Evolutionary conservation across 768 basidiomycete species (phyloP).

Genomic region (Russula olivacea): DNA sequence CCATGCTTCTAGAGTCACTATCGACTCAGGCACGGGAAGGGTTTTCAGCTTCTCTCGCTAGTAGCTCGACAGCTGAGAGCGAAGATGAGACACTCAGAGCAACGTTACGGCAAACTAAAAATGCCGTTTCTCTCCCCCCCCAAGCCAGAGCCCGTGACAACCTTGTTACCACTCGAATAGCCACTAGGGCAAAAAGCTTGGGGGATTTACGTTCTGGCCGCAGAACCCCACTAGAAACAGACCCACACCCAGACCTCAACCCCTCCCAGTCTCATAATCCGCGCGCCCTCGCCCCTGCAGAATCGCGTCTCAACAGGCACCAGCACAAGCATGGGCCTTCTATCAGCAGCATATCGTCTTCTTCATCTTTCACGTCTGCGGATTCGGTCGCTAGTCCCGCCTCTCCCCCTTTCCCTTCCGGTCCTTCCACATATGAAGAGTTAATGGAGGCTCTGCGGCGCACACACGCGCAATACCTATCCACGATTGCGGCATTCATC

Average conservation of each 20-base stretch:
- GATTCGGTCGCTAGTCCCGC: conserved; percentile 45
- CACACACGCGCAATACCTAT: conserved; percentile 87
- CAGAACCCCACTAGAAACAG: conserved; percentile 34
- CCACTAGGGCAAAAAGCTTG: conserved; percentile 48
- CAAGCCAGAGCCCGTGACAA: conserved; percentile 5
- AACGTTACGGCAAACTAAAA: conserved; percentile 19
- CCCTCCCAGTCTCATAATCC: background rate
- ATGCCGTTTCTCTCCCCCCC: conserved; percentile 22
- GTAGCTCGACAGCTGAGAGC: conserved; percentile 8
- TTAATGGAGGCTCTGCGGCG: conserved; percentile 71
- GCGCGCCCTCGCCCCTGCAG: conserved; percentile 15
- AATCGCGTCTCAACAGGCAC: conserved; percentile 21
- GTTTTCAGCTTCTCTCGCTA: conserved; percentile 8
- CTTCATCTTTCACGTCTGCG: conserved; percentile 62
- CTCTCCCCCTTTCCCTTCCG: conserved; percentile 58
- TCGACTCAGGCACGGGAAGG: conserved; percentile 20
- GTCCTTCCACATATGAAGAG: conserved; percentile 61
- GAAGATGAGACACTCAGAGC: conserved; percentile 23
- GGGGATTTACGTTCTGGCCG: conserved; percentile 42
- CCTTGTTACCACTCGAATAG: conserved; percentile 28
- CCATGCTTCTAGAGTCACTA: conserved; percentile 21
- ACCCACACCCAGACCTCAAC: conserved; percentile 33
- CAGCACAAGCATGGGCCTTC: conserved; percentile 37
- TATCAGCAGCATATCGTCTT: conserved; percentile 65
- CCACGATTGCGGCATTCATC: conserved; percentile 94